These are phyloP conservation scores for Fragosphaeria purpurea DNA, from an alignment of 2,329 filamentous ascomycete genomes.

Conservation along the genomic window DNA sequence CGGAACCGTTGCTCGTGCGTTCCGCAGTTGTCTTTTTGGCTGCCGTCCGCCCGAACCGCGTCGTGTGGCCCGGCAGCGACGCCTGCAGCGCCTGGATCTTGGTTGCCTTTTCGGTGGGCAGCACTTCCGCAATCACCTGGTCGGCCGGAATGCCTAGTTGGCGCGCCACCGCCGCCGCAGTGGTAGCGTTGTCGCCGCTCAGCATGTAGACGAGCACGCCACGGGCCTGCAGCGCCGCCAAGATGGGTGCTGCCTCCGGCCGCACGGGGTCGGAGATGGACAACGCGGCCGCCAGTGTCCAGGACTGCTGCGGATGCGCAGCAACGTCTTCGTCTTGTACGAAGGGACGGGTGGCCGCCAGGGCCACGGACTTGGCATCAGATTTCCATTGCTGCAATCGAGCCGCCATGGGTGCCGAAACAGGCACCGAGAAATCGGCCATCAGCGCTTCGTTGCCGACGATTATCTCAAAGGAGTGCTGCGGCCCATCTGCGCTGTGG, in stretches of 20 bases:
- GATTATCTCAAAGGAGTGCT: constrained; percentile 38
- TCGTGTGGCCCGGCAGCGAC: constrained; percentile 30
- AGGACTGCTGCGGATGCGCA: constrained; percentile 16
- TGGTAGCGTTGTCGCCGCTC: constrained; percentile 81
- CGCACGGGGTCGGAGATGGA: constrained; percentile 76
- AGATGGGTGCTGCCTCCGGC: constrained; percentile 55
- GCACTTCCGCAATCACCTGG: constrained; percentile 78
- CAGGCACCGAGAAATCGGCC: constrained; percentile 32
- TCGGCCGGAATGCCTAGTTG: constrained; percentile 61
- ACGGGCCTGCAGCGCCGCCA: constrained; percentile 52
- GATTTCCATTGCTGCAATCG: constrained; percentile 47
- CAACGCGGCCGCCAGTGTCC: constrained; percentile 53
- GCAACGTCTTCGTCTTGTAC: neutral
- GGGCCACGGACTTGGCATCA: constrained; percentile 53
- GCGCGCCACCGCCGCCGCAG: constrained; percentile 66
- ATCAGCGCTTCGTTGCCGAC: constrained; percentile 69
- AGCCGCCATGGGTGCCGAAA: constrained; percentile 25
- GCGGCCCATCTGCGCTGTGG: constrained; percentile 3
- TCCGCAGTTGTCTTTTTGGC: neutral
- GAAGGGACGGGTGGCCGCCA: constrained; percentile 37
- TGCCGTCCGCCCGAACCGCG: neutral
- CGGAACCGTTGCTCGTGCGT: neutral
- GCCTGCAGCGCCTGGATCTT: constrained; percentile 56
- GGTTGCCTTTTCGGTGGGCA: constrained; percentile 72
- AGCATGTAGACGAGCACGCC: constrained; percentile 82